Evolutionary conservation across 2,329 filamentous ascomycete genomes (phyloP).

Genomic region (Dactylonectria estremocensis): DNA sequence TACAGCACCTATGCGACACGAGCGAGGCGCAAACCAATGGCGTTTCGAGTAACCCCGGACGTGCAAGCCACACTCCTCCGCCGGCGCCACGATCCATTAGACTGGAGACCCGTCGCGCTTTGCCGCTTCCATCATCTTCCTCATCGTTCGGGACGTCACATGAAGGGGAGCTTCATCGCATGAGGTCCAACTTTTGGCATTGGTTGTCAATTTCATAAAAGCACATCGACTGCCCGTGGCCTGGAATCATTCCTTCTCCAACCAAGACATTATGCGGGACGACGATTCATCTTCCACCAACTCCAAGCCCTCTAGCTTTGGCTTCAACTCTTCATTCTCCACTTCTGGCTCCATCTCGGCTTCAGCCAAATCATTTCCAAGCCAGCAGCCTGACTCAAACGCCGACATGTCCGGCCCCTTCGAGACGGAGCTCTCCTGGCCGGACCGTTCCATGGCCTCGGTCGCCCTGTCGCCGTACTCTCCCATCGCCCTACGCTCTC

Average conservation of each 20-base stretch:
- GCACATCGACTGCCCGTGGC: slow-evolving; percentile 17
- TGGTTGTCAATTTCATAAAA: not conserved
- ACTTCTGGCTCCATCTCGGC: slow-evolving; percentile 32
- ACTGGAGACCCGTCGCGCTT: slow-evolving; percentile 2
- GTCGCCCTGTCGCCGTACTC: slow-evolving; percentile 50
- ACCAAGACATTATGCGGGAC: slow-evolving; percentile 13
- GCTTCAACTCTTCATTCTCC: slow-evolving; percentile 37
- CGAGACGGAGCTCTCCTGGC: slow-evolving; percentile 37
- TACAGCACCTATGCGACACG: slow-evolving; percentile 4
- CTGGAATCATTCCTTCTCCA: slow-evolving; percentile 23
- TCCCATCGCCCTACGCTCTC: slow-evolving; percentile 56
- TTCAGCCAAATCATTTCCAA: slow-evolving; percentile 32
- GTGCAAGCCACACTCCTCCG: not conserved
- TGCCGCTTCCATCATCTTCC: slow-evolving; percentile 27
- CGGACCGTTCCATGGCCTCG: slow-evolving; percentile 40
- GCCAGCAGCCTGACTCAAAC: not conserved
- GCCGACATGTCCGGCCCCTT: slow-evolving; percentile 39
- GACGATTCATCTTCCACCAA: slow-evolving; percentile 49
- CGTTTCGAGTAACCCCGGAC: not conserved
- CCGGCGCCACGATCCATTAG: slow-evolving; percentile 12
- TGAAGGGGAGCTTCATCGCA: slow-evolving; percentile 7
- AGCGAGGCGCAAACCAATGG: slow-evolving; percentile 33
- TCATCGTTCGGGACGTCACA: slow-evolving; percentile 29
- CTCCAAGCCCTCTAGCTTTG: slow-evolving; percentile 48
- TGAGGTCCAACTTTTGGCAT: not conserved